A percentile compares a stretch with the other conserved stretches of the same genome.
Evolutionary conservation across 331 rosid species (phyloP).

Genomic region (Saraca asoca): DNA sequence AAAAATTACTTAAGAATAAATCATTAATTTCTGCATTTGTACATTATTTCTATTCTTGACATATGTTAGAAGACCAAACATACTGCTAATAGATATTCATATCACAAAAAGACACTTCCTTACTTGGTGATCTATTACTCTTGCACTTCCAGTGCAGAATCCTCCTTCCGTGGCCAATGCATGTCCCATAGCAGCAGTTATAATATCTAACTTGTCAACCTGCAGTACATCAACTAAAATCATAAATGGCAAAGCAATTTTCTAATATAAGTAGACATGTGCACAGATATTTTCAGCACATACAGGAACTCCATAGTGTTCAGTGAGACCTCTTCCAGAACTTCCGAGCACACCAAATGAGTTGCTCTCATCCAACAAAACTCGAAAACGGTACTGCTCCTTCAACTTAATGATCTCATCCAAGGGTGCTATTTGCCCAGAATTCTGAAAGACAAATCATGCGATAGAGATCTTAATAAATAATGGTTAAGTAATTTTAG

Average conservation of each 20-base stretch:
- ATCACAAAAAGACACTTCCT: conserved; percentile 35
- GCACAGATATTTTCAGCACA: conserved; percentile 25
- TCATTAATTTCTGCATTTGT: conserved; percentile 17
- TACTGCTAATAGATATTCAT: conserved; percentile 5
- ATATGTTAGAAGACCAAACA: conserved; percentile 17
- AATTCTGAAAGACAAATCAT: conserved; percentile 59
- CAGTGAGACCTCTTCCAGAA: conserved; percentile 93
- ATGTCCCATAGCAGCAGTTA: conserved; percentile 98
- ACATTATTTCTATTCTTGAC: not conserved
- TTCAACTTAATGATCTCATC: conserved; percentile 87
- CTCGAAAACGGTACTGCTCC: conserved; percentile 84
- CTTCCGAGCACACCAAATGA: conserved; percentile 94
- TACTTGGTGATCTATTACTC: conserved; percentile 98
- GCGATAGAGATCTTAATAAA: conserved; percentile 7
- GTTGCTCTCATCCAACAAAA: conserved; percentile 95
- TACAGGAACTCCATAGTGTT: conserved; percentile 76
- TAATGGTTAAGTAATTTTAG: conserved; percentile 3
- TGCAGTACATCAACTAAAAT: conserved; percentile 49
- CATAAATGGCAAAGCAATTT: conserved; percentile 34
- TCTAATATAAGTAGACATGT: not conserved
- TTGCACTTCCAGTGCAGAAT: conserved; percentile 92
- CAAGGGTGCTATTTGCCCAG: conserved; percentile 94
- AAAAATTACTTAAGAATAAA: conserved; percentile 9
- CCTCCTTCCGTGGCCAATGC: conserved; percentile 98
- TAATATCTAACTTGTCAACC: conserved; percentile 88